Evolutionary conservation across 2,329 filamentous ascomycete species (phyloP), one percentile per base, ranked within the genome.

Genomic region (Apiospora aurea): DNA sequence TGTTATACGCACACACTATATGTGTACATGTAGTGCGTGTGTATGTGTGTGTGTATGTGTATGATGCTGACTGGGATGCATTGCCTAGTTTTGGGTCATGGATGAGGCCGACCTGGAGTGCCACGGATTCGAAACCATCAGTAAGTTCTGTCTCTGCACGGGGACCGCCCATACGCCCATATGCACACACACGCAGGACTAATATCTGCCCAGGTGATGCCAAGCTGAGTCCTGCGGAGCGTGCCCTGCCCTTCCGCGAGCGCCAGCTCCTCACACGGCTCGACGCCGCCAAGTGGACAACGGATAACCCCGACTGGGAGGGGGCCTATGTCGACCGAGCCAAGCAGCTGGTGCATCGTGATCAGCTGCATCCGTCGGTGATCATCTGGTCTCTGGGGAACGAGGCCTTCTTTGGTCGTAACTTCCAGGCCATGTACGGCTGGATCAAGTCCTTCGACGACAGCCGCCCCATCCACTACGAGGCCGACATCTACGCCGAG

Each of bases 381-480:
- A 87, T 92, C 49, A 86, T 92, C 64, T 93, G 91, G 91, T 90
- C 88, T 51, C 80, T 93, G 0, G 91, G 91, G 0, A 93, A 93
- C 73, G 91, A 93, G 77, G 87, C 90, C 0, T 92, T 92, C 79
- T 92, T 90, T 72, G 91, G 91, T 0, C 82, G 83, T 8, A 93
- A 93, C 74, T 88, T 90, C 73, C 83, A 83, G 49, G 87, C 88
- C 14, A 93, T 93, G 91, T 90, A 90, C 73, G 80, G 87, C 5
- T 90, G 85, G 80, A 87, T 89, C 76, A 89, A 89, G 73, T 77
- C 80, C 0, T 84, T 85, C 46, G 90, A 92, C 75, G 81, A 83
- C 3, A 88, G 85, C 29, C 83, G 90, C 38, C 86, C 86, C 0
- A 82, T 92, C 6, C 90, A 92, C 77, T 92, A 92, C 76, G 90